phyloP scores from a whole-genome alignment of 345 rosid species.

The Jatropha curcas region DNA sequence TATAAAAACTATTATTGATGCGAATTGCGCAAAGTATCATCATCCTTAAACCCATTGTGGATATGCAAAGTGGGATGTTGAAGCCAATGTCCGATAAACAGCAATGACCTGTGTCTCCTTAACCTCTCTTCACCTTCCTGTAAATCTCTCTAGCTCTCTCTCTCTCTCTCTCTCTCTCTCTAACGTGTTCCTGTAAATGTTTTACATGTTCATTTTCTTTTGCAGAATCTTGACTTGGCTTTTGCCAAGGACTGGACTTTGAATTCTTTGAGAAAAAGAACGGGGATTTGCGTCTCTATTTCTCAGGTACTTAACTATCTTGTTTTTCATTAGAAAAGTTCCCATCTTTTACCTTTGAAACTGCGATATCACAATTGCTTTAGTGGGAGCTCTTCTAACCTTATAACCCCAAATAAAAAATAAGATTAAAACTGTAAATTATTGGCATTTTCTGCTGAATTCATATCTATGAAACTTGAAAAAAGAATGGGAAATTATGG shows the following conservation, averaged over 20 bases:
- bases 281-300: not conserved
- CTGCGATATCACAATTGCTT: too few species aligned
- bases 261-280: not conserved
- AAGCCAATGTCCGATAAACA: too few species aligned
- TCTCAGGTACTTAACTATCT: slow-evolving; percentile 11
- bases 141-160: not conserved
- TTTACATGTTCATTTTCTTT: not conserved
- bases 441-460: not conserved
- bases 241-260: slow-evolving; percentile 3
- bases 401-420: not conserved
- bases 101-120: not conserved
- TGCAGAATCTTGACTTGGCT: slow-evolving; percentile 11
- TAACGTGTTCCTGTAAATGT: not conserved
- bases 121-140: not conserved
- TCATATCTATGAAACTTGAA: not conserved
- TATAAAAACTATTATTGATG: too few species aligned
- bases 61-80: too few species aligned
- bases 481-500: not conserved
- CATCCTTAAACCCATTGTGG: too few species aligned
- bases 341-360: too few species aligned
- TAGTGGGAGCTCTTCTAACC: too few species aligned
- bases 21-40: too few species aligned
- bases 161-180: not conserved
- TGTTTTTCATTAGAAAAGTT: not conserved
- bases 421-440: too few species aligned